phyloP scores from a whole-genome alignment of 2,329 filamentous ascomycete species.

The Orbilia ellipsospora region DNA sequence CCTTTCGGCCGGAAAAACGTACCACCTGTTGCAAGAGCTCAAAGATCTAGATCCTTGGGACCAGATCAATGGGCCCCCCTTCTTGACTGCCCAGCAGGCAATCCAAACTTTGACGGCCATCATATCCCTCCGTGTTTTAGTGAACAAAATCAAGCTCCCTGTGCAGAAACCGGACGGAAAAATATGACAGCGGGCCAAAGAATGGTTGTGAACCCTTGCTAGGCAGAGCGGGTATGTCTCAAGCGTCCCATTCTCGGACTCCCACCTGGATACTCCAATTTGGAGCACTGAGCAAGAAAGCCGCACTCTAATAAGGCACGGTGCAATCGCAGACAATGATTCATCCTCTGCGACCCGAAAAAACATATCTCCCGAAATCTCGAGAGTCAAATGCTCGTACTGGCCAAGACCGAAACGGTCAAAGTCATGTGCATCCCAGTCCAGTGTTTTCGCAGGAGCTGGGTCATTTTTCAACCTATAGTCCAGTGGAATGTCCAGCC shows the following conservation, averaged over 20 bases:
- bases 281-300: constrained; percentile 25
- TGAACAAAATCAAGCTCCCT: neutral
- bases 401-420: neutral
- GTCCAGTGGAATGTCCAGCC: no score
- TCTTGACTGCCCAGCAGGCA: constrained; percentile 45
- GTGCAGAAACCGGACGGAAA: neutral
- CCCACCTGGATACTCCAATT: constrained; percentile 16
- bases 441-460: neutral
- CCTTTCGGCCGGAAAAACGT: neutral
- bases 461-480: neutral
- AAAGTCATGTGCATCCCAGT: neutral
- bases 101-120: constrained; percentile 42
- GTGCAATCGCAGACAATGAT: constrained; percentile 9
- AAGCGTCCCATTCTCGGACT: constrained; percentile 45
- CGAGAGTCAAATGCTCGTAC: neutral
- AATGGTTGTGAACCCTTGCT: constrained; percentile 44
- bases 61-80: constrained; percentile 2
- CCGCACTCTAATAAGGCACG: constrained; percentile 9
- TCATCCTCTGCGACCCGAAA: constrained; percentile 1
- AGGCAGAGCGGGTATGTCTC: constrained; percentile 25
- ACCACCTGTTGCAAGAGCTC: constrained; percentile 19
- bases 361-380: constrained; percentile 1
- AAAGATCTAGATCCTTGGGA: neutral
- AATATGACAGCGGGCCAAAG: constrained; percentile 19
- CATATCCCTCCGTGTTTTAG: neutral